Evolutionary conservation across 192 early-diverging fungal genomes (phyloP), one percentile per base, ranked within the genome.

Genomic region (Phlyctochytrium arcticum): DNA sequence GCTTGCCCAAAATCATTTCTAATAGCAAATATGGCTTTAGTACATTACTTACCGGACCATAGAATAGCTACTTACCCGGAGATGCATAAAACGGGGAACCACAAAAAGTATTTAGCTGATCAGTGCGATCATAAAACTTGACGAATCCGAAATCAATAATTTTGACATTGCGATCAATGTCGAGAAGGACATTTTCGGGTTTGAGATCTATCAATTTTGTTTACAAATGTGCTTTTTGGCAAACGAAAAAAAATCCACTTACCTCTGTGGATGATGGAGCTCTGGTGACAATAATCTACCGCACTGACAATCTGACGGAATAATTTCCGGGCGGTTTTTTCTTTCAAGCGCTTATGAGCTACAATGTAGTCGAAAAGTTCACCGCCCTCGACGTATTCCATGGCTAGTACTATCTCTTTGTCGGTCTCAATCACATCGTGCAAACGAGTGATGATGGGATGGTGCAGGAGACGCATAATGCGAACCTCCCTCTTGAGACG

Each of bases 311-410:
- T 81, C 65, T 84, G 81, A 21, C 80, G 48, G 53, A 85, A 84
- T 32, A 79, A 60, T 37, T 55, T 60, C 66, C 84, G 36, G 6
- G 75, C 75, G 76, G 70, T 77, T 69, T 61, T 73, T 79, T 99
- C 97, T 71, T 94, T 96, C 36, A 99, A 79, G 46, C 90, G 85
- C 3, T 94, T 83, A 66, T 94, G 88, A 10, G 74, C 71, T 36
- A 83, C 88, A 23, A 94, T 90, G 78, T 90, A 93, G 56, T 96
- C 91, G 77, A 92, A 98, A 42, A 98, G 84, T 66, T 98, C 96
- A 7, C 68, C 94, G 37, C 92, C 91, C 27, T 89, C 77, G 56
- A 88, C 89, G 68, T 89, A 81, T 71, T 98, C 93, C 91, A 98
- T 92, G 12, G 92, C 83, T 68, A 98, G 78, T 60, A 90, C 93